Evolutionary conservation across 441 rosid genomes (phyloP).

Genomic region (Manihot esculenta): DNA sequence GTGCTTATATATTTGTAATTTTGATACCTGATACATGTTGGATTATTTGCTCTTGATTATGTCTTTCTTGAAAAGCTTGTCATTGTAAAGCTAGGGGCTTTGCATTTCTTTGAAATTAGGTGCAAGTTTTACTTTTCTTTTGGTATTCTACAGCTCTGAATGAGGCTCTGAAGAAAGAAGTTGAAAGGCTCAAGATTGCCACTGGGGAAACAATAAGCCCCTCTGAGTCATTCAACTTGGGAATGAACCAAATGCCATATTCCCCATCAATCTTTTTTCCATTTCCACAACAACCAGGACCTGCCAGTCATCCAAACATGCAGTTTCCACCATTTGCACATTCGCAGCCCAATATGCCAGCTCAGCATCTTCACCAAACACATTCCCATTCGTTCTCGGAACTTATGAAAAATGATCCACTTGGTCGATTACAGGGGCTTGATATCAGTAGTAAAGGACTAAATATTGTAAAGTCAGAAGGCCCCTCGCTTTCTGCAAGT

Average conservation of each 20-base stretch:
- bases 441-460: constrained; percentile 62
- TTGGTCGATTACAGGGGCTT: constrained; percentile 62
- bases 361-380: constrained; percentile 31
- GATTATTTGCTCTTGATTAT: not conserved
- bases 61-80: not conserved
- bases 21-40: not conserved
- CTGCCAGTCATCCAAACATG: constrained; percentile 37
- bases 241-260: constrained; percentile 56
- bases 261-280: constrained; percentile 41
- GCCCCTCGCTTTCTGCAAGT: constrained; percentile 67
- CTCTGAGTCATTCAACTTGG: constrained; percentile 49
- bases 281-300: constrained; percentile 40
- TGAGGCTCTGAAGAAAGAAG: constrained; percentile 76
- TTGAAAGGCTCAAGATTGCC: constrained; percentile 74
- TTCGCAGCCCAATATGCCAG: constrained; percentile 30
- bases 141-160: constrained; percentile 51
- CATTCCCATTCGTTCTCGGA: constrained; percentile 46
- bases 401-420: constrained; percentile 45
- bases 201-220: constrained; percentile 61
- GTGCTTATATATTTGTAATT: not conserved
- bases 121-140: not conserved
- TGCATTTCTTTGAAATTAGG: not conserved
- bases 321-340: constrained; percentile 38
- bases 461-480: constrained; percentile 59
- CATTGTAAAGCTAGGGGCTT: not conserved